Conservation (phyloP, 106 monocot species). For the Ottelia alismoides region DNA sequence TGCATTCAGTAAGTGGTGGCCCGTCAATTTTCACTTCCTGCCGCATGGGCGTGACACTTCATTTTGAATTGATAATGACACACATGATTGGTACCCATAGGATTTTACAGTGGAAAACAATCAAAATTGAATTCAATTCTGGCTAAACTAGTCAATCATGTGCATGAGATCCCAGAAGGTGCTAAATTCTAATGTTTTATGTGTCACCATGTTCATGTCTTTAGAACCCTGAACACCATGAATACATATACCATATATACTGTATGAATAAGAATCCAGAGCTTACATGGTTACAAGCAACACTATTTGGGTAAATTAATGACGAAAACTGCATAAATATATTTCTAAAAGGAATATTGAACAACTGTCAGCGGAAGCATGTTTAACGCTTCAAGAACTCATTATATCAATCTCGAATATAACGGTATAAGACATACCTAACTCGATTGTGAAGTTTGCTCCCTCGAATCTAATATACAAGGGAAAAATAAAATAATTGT, state of each 20-base stretch:
- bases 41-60: not conserved
- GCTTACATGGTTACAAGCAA: not conserved
- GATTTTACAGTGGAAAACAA: too few relatives aligned
- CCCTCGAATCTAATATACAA: conserved; percentile 77
- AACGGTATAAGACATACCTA: conserved; percentile 34
- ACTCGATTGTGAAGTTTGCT: conserved; percentile 94
- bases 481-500: conserved; percentile 3
- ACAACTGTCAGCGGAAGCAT: not conserved
- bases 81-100: not conserved
- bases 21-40: not conserved
- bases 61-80: not conserved
- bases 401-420: not conserved
- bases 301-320: not conserved
- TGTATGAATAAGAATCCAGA: not conserved
- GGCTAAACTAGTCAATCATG: too few relatives aligned
- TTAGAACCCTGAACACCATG: too few relatives aligned
- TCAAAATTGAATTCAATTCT: too few relatives aligned
- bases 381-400: not conserved
- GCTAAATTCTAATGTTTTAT: too few relatives aligned
- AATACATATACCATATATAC: too few relatives aligned
- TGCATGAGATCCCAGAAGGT: too few relatives aligned
- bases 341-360: not conserved
- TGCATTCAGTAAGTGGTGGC: not conserved
- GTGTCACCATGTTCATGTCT: too few relatives aligned
- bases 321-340: not conserved